Evolutionary conservation across 768 basidiomycete species (phyloP).

Genomic region (Boletus sensibilis): DNA sequence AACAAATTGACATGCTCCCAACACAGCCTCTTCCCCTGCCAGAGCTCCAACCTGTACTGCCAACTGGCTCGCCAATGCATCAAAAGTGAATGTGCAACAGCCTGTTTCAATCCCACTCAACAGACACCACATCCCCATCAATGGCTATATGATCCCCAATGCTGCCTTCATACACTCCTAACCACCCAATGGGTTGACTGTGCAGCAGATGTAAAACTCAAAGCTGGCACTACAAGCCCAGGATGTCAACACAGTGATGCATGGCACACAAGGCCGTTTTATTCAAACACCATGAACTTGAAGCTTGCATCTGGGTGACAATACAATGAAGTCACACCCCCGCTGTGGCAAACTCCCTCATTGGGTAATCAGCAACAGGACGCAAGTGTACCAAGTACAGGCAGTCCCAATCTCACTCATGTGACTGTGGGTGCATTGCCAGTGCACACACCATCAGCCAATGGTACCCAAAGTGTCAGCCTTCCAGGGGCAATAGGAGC

Average conservation of each 20-base stretch:
- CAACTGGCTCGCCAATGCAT: conserved; percentile 40
- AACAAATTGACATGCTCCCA: too few species aligned
- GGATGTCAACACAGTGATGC: conserved; percentile 38
- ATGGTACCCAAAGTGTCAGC: conserved; percentile 49
- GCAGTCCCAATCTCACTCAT: conserved; percentile 37
- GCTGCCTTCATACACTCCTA: conserved; percentile 35
- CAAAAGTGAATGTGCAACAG: conserved; percentile 51
- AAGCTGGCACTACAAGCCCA: conserved; percentile 55
- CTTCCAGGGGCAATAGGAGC: conserved; percentile 28
- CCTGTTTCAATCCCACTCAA: conserved; percentile 40
- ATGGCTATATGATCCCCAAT: conserved; percentile 37
- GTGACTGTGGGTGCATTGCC: conserved; percentile 39
- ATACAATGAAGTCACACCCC: conserved; percentile 33
- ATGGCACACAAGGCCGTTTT: conserved; percentile 36
- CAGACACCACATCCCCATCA: conserved; percentile 50
- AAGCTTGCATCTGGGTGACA: conserved; percentile 41
- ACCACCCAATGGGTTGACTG: conserved; percentile 43
- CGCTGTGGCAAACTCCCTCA: conserved; percentile 23
- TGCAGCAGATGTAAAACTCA: conserved; percentile 60
- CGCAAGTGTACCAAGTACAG: conserved; percentile 29
- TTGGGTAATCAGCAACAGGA: conserved; percentile 26
- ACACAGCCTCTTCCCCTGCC: too few species aligned
- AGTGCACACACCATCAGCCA: conserved; percentile 52
- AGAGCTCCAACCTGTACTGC: conserved; percentile 27
- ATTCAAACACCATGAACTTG: conserved; percentile 36